Evolutionary conservation across 139 green algal genomes (phyloP).

Genomic region (Coelastrella sp.): DNA sequence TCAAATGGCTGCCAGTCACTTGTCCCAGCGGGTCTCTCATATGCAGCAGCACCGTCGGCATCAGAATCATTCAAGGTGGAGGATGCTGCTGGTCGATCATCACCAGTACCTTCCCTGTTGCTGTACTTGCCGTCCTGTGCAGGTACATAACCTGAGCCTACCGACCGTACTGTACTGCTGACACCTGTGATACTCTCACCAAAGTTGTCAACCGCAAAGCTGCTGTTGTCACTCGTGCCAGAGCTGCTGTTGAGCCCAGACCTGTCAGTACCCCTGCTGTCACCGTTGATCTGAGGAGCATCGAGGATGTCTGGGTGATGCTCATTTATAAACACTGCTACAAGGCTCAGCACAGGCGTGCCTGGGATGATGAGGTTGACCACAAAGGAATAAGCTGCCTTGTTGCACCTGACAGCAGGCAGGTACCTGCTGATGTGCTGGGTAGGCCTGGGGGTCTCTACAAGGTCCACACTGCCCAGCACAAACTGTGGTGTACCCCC

Average conservation of each 20-base stretch:
- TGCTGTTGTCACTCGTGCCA: background rate
- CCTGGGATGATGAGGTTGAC: constrained; percentile 75
- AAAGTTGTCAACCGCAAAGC: too few relatives aligned
- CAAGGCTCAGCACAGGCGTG: constrained; percentile 65
- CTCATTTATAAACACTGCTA: constrained; percentile 71
- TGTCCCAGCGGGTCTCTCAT: constrained; percentile 25
- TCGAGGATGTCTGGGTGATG: constrained; percentile 54
- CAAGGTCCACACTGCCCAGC: constrained; percentile 65
- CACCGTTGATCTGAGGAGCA: constrained; percentile 4
- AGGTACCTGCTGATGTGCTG: constrained; percentile 71
- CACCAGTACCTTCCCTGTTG: too few relatives aligned
- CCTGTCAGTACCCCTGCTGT: background rate
- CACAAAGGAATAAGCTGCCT: constrained; percentile 67
- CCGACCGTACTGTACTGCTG: constrained; percentile 10
- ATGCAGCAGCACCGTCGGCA: too few relatives aligned
- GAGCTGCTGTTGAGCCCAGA: background rate
- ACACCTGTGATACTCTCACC: too few relatives aligned
- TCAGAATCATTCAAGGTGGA: too few relatives aligned
- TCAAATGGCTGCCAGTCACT: constrained; percentile 74
- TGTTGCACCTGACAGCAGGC: constrained; percentile 57
- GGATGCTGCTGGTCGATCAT: too few relatives aligned
- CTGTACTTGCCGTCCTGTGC: too few relatives aligned
- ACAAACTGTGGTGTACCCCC: constrained; percentile 56
- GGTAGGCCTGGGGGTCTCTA: constrained; percentile 45
- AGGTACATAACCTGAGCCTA: too few relatives aligned